phyloP scores from a whole-genome alignment of 139 green algal genomes.

The Micractinium sp. region DNA sequence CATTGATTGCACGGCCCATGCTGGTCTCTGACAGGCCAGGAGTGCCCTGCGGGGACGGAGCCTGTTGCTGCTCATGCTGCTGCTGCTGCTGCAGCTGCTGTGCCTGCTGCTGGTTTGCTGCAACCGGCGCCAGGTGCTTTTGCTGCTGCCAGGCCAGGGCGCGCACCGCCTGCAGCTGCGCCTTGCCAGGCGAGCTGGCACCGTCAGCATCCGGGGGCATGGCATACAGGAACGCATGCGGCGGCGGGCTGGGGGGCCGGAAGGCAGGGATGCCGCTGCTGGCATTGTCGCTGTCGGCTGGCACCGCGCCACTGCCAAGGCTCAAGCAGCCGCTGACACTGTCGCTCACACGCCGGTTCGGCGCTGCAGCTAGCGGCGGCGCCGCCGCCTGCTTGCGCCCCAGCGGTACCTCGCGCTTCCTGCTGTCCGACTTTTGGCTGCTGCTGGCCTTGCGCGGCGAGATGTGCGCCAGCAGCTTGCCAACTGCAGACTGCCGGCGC shows the following conservation, averaged over 20 bases:
- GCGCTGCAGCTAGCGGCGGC: too few relatives aligned
- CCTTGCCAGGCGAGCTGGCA: constrained; percentile 21
- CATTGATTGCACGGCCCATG: constrained; percentile 12
- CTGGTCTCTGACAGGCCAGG: constrained; percentile 13
- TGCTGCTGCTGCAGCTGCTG: not conserved
- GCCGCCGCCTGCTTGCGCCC: not conserved
- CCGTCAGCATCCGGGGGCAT: not conserved
- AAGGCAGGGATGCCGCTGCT: not conserved
- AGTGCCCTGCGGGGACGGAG: not conserved
- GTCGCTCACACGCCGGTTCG: too few relatives aligned
- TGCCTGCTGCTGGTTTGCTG: not conserved
- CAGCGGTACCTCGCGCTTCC: not conserved
- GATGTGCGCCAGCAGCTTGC: constrained; percentile 12
- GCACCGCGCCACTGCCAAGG: not conserved
- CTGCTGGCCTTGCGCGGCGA: not conserved
- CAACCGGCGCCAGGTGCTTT: not conserved
- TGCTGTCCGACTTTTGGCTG: not conserved
- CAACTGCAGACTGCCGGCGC: not conserved
- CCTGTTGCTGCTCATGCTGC: not conserved
- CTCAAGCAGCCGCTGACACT: too few relatives aligned
- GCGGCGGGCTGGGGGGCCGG: not conserved
- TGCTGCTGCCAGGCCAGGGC: not conserved
- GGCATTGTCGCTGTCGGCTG: not conserved
- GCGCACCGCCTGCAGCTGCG: constrained; percentile 17
- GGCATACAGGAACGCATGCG: not conserved